Base-by-base conservation (phyloP, 73 alveolate genomes). In the Paramecium pentaurelia region DNA sequence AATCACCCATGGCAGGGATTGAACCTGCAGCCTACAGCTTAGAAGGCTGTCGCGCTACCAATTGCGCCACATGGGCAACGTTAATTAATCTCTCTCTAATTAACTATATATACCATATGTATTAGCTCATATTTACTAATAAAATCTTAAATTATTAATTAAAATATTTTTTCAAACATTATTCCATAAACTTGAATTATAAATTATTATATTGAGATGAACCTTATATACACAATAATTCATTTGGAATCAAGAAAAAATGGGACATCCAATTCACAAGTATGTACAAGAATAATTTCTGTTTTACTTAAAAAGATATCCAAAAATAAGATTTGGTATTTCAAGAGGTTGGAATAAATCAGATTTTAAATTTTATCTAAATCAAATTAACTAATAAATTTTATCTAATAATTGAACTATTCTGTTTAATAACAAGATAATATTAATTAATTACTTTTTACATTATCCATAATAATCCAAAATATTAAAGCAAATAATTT, bases 31-130 rank as follows among this genome's bases (percentile, higher is more conserved):
- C 91, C 91, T 80, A 80, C 91, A 80, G 91, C 91, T 80, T 80
- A 80, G 91, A 80, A 80, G 91, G 91, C 91, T 80, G 91, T 80
- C 91, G 91, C 91, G 91, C 91, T 80, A 80, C 91, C 91, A 80
- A 80, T 80, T 80, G 91, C 91, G 91, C 91, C 91, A 80, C 91
- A 80, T 80, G 91, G 91, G 91, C 91, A 80, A 80, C 11, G 88
- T 75, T 75, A 75, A 54, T 54, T 4, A n/a, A 0, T 54, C 36
- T 1, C 70, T 54, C 11, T 16, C 11, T 20, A 0, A 54, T 54
- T 1, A 54, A n/a, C 10, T 54, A 54, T 54, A 6, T 54, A 54
- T 54, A 54, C 32, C 22, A 54, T 54, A 6, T 54, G 70, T 25
- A 49, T 49, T 9, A n/a, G 6, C 20, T 16, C 12, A 2, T 49